Base-by-base conservation (phyloP, 345 rosid species). In the Aethionema arabicum region DNA sequence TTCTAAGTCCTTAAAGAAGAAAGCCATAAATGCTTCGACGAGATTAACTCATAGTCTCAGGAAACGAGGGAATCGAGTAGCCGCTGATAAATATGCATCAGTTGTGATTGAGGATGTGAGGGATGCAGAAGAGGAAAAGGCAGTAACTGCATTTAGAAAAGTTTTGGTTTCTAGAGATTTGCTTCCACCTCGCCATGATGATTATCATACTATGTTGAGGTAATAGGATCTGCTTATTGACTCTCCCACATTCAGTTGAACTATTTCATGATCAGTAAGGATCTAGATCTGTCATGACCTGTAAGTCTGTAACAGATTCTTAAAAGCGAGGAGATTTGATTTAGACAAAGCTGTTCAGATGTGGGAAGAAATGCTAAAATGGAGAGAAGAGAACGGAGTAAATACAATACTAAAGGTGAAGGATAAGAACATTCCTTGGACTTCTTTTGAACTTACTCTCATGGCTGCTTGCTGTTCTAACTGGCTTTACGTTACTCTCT, bases 131-230 rank as follows among this genome's bases (percentile, higher is more conserved):
- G 96, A 92, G 73, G 96, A 85, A 33, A 82, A 76, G 14, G 82
- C 88, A 0, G 96, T 89, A 7, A 78, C 65, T 72, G 84, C 71
- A 3, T 82, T 92, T 66, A 93, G 95, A 57, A 79, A 76, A 54
- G 70, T 69, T 41, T 80, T 92, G 82, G 74, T 82, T 47, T 74
- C 79, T 5, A 76, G 65, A 8, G 88, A 84, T 63, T 69, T 80
- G 84, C 95, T 92, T 53, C 96, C 91, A 0, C 47, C 79, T 41
- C 73, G 81, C 4, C 93, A 81, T 14, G 95, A 92, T 63, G 95
- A 89, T 80, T 92, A 89, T 70, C 95, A 92, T 70, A 92, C 95
- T 16, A 80, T 92, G 77, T 73, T 92, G 81, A 89, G 98, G 98
- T 86, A 51, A 55, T 36, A 29, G 1, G 7, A 33, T 13, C 4